These are phyloP conservation scores for Zymoseptoria passerinii DNA, from an alignment of 2,329 filamentous ascomycete genomes.

Conservation along the genomic window DNA sequence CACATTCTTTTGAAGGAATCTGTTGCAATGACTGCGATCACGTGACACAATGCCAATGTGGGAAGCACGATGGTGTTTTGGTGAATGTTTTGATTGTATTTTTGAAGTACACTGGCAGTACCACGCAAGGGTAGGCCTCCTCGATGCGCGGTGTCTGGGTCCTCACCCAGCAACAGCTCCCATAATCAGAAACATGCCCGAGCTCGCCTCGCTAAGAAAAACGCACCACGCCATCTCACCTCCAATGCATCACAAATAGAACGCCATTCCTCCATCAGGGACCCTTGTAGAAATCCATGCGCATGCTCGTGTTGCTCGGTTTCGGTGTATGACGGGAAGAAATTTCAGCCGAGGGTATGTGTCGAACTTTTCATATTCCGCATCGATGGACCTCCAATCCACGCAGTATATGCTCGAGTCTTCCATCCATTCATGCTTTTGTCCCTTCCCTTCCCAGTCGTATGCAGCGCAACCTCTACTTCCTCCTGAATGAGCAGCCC, in stretches of 20 bases:
- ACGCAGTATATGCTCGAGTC: background rate
- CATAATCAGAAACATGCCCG: slow-evolving; percentile 15
- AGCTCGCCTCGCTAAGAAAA: slow-evolving; percentile 14
- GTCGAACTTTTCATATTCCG: background rate
- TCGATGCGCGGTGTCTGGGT: slow-evolving; percentile 31
- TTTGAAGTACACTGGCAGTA: slow-evolving; percentile 5
- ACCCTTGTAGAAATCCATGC: background rate
- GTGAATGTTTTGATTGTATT: slow-evolving; percentile 10
- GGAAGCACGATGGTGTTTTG: background rate
- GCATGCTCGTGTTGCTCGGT: background rate
- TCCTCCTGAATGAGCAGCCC: slow-evolving; percentile 99
- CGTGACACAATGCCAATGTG: background rate
- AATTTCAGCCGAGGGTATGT: background rate
- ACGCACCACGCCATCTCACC: slow-evolving; percentile 23
- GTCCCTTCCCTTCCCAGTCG: slow-evolving; percentile 12
- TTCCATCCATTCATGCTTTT: background rate
- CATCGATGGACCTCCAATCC: background rate
- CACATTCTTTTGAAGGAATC: background rate
- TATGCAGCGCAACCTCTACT: slow-evolving; percentile 59
- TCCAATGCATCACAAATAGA: slow-evolving; percentile 13
- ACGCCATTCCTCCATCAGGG: background rate
- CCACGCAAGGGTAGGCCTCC: slow-evolving; percentile 40
- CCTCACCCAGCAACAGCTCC: slow-evolving; percentile 15
- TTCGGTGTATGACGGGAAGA: background rate
- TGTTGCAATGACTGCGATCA: background rate